Conservation (phyloP, 2,329 filamentous ascomycete species). For the Pestalotiopsis sp. region DNA sequence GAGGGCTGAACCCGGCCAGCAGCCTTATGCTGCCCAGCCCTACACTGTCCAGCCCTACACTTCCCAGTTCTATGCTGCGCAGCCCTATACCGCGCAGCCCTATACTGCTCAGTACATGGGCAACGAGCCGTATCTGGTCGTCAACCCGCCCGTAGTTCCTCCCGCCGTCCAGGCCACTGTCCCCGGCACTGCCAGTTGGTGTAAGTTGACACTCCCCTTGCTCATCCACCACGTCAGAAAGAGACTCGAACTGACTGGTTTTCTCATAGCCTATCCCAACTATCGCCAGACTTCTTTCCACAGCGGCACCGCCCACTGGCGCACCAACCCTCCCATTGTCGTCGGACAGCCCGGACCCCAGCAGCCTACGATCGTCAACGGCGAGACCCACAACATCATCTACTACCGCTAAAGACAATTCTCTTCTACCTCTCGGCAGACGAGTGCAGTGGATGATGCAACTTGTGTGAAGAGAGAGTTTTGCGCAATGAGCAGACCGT, state of each 20-base stretch:
- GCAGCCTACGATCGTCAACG: neutral
- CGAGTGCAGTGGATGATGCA: too few species aligned
- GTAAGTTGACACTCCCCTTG: neutral
- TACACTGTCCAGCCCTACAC: neutral
- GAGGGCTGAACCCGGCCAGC: neutral
- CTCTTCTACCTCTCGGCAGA: too few species aligned
- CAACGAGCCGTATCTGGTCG: constrained; percentile 1
- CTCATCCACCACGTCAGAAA: neutral
- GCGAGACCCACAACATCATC: neutral
- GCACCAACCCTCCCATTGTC: constrained; percentile 6
- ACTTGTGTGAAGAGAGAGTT: too few species aligned
- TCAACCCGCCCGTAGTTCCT: neutral
- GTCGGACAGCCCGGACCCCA: neutral
- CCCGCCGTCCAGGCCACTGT: neutral
- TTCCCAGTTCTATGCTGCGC: neutral
- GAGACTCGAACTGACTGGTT: neutral
- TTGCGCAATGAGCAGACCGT: too few species aligned
- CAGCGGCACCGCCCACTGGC: neutral
- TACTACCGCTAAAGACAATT: neutral
- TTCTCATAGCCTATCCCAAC: constrained; percentile 1
- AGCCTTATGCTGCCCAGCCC: neutral
- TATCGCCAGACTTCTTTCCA: constrained; percentile 2
- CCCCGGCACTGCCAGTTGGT: constrained; percentile 5
- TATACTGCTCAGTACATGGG: too few species aligned
- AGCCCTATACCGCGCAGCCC: neutral